Percentiles rank a stretch among this genome's conserved stretches.
These are phyloP conservation scores for Lathyrus sativus DNA, from an alignment of 306 rosid genomes.

Conservation along the genomic window DNA sequence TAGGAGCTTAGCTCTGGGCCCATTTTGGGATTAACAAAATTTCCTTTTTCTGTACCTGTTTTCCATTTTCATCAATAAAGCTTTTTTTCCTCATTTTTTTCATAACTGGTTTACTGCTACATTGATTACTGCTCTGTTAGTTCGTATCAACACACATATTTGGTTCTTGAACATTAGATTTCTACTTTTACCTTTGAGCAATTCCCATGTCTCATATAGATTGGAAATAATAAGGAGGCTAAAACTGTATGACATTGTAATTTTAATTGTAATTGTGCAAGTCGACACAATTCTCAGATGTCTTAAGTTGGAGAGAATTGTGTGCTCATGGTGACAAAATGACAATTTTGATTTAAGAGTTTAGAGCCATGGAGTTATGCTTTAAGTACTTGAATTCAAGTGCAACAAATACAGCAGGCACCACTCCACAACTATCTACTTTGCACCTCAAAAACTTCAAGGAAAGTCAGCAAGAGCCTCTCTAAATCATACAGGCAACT, in stretches of 20 bases:
- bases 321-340: background rate
- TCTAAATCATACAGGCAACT: slow-evolving; percentile 16
- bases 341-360: background rate
- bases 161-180: background rate
- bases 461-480: slow-evolving; percentile 21
- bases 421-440: slow-evolving; percentile 21
- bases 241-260: slow-evolving; percentile 13
- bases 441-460: slow-evolving; percentile 14
- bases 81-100: no score
- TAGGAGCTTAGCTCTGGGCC: no score
- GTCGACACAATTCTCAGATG: background rate
- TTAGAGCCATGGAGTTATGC: no score
- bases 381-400: no score
- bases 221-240: background rate
- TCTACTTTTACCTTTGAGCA: slow-evolving; percentile 6
- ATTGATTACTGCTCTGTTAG: no score
- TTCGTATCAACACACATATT: no score
- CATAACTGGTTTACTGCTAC: no score
- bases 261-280: background rate
- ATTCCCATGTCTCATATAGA: background rate
- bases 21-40: no score
- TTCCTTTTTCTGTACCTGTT: no score
- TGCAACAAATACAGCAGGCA: background rate
- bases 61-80: no score
- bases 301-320: slow-evolving; percentile 3